Evolutionary conservation across 2,329 filamentous ascomycete genomes (phyloP), one percentile per base, ranked within the genome.

Genomic region (Blumeria graminis): DNA sequence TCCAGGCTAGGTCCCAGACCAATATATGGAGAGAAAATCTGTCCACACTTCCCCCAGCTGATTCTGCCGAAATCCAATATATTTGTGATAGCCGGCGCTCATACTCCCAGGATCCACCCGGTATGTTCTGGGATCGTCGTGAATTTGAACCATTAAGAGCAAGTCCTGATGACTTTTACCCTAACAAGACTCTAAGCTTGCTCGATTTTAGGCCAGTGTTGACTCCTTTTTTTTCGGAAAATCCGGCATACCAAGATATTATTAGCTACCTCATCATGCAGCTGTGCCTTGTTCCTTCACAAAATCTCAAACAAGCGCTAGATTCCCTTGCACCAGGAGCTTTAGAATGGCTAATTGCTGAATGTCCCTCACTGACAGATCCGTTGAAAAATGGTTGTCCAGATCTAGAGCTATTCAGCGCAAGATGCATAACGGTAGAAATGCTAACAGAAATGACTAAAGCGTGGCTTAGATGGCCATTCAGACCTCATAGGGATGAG

Each of bases 121-220:
- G 74, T 0, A 67, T 90, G 3, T 63, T 72, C 32, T 89, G 81
- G 78, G 86, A 94, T 66, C 73, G 76, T 1, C 79, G 88, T 14
- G 69, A 71, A 1, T 80, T 78, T 63, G 86, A 94, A 63, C 84
- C 86, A 0, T 71, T 94, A 14, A 67, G 71, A 28, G 74, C 77
- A 2, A 58, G 71, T 4, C 55, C 68, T 0, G 63, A 74, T 0
- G 88, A 94, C 61, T 82, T 86, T 63, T 86, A 74, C 65, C 86
- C 86, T 1, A 71, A 74, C 28, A 67, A 72, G 8, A 69, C 72
- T 6, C 71, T 78, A 56, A 69, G 71, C 10, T 75, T 90, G 3
- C 65, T 88, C 14, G 84, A 88, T 65, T 71, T 86, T 58, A 76
- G 81, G 60, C 84, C 85, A 3, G 74, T 74, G 61, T 65, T 71